Evolutionary conservation across 2,329 filamentous ascomycete genomes (phyloP), one percentile per base, ranked within the genome.

Genomic region (Thielaviopsis euricoi): DNA sequence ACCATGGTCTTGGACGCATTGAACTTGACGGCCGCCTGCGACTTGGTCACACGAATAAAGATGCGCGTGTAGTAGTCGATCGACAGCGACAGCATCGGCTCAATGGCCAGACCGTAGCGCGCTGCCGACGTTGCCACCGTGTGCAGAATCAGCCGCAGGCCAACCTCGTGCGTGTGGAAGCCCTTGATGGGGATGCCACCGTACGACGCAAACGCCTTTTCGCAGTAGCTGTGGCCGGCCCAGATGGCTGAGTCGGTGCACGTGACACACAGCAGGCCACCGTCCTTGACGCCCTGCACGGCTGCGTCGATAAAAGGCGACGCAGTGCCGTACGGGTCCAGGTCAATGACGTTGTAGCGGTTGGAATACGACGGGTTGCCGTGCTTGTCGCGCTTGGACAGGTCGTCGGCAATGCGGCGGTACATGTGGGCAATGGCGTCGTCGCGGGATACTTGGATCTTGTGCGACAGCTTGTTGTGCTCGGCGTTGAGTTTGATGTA

Each of bases 201-300:
- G 66, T 98, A 98, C n/a, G 95, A 76, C 1, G 91, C 84, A 68
- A 84, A 98, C 2, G 89, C 82, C 74, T 98, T 98, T 69, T 98
- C 93, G 1, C 87, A 83, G 67, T 97, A 98, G 58, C 90, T 89
- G 64, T 88, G 87, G 0, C 91, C 95, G 1, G 91, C 91, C 79
- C 90, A 98, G 2, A 98, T 88, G 10, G 87, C 89, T 10, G 91
- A 90, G 69, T 98, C 93, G 0, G 93, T 98, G 71, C 93, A 98
- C 1, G 93, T 98, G 5, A 98, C 86, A 68, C 90, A 96, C 4
- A 98, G 77, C 46, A 98, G 76, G 3, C 93, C 93, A 1, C 91
- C 91, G 62, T 86, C 80, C 53, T 78, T 82, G 7, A 96, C 79
- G 1, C 87, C 82, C 70, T 96, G 90, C 9, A 98, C 76, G 1